phyloP scores from a whole-genome alignment of 2,329 filamentous ascomycete species.

The Chaetomiaceae sp. region DNA sequence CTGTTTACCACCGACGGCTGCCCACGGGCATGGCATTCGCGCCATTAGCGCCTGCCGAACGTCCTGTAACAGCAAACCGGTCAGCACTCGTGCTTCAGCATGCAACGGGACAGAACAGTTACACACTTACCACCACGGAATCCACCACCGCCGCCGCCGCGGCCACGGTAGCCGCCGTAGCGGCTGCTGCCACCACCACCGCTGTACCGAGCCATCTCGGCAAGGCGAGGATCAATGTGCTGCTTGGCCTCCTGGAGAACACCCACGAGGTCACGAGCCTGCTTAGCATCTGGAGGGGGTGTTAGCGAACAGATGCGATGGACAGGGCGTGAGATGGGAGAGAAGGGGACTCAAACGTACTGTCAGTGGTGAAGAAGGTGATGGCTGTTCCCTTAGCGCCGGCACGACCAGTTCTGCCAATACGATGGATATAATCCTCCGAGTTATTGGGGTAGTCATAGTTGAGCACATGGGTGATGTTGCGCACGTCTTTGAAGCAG shows the following conservation, averaged over 20 bases:
- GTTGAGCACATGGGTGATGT: constrained; percentile 99
- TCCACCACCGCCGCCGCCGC: constrained; percentile 38
- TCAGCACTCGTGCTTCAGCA: constrained; percentile 17
- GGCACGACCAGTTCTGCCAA: constrained; percentile 92
- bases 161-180: constrained; percentile 64
- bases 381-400: constrained; percentile 94
- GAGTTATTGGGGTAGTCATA: constrained; percentile 99
- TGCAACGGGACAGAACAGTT: constrained; percentile 29
- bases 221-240: constrained; percentile 90
- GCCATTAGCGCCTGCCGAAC: constrained; percentile 19
- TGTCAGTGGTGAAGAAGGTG: constrained; percentile 98
- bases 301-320: constrained; percentile 35
- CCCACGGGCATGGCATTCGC: constrained; percentile 46
- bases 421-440: constrained; percentile 97
- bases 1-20: constrained; percentile 46
- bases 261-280: constrained; percentile 91
- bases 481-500: constrained; percentile 87
- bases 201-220: constrained; percentile 91
- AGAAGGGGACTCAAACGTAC: constrained; percentile 53
- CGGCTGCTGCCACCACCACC: constrained; percentile 74
- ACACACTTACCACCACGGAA: constrained; percentile 43
- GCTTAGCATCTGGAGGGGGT: constrained; percentile 66
- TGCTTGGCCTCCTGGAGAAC: constrained; percentile 96
- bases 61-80: constrained; percentile 1
- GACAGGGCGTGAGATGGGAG: background rate